Evolutionary conservation across 2,329 filamentous ascomycete genomes (phyloP).

Genomic region (Fusarium liriodendri): DNA sequence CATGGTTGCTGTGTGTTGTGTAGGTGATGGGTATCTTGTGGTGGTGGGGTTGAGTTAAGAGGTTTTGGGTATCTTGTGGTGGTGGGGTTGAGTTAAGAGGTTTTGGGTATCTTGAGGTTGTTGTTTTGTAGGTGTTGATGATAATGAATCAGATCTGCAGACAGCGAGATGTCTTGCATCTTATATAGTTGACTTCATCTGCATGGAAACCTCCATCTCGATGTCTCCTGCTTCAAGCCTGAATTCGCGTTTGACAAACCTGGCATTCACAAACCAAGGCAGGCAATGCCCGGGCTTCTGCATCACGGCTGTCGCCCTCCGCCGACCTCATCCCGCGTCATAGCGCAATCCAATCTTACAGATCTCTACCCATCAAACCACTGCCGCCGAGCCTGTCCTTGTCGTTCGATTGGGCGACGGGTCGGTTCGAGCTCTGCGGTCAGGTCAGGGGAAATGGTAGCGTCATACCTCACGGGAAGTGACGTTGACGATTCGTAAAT

Average conservation of each 20-base stretch:
- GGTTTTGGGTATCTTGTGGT: slow-evolving; percentile 19
- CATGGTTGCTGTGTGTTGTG: slow-evolving; percentile 54
- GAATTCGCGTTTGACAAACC: not conserved
- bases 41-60: not conserved
- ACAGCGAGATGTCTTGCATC: slow-evolving; percentile 8
- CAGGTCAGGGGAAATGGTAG: slow-evolving; percentile 26
- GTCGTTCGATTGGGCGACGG: slow-evolving; percentile 23
- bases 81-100: not conserved
- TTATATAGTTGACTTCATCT: slow-evolving; percentile 38
- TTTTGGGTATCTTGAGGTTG: slow-evolving; percentile 33
- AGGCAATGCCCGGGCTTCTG: slow-evolving; percentile 11
- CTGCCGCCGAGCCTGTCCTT: slow-evolving; percentile 20
- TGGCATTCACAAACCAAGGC: slow-evolving; percentile 24
- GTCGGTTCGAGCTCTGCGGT: slow-evolving; percentile 1
- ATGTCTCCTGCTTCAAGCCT: slow-evolving; percentile 18
- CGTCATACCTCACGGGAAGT: slow-evolving; percentile 39
- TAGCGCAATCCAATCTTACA: slow-evolving; percentile 30
- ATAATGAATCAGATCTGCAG: slow-evolving; percentile 18
- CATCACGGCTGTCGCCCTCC: slow-evolving; percentile 13
- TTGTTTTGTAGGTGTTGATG: slow-evolving; percentile 18
- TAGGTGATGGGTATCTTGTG: slow-evolving; percentile 19
- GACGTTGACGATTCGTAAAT: slow-evolving; percentile 40
- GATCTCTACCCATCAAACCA: slow-evolving; percentile 14
- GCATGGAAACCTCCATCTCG: slow-evolving; percentile 19
- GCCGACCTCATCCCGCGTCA: slow-evolving; percentile 42